Conservation (phyloP, 305 asterid genomes). For the Fraxinus angustifolia region DNA sequence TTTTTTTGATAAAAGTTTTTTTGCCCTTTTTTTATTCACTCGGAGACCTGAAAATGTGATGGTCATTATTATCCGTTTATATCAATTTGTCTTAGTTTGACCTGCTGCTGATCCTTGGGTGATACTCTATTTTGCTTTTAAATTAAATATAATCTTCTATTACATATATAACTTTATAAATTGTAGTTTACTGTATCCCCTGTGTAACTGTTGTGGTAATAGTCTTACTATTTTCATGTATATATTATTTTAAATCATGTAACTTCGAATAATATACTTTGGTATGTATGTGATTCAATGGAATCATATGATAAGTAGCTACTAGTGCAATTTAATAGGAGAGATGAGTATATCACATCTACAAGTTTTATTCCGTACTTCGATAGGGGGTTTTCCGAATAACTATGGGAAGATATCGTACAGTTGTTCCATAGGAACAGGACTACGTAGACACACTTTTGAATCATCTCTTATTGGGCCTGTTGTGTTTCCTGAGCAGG, state of each 20-base stretch:
- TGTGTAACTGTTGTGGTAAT: not conserved
- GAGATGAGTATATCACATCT: not conserved
- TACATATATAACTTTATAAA: too few relatives aligned
- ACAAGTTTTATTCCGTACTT: not conserved
- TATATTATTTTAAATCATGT: not conserved
- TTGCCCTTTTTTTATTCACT: not conserved
- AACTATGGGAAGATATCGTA: not conserved
- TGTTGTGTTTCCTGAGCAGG: slow-evolving; percentile 38
- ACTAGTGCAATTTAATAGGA: not conserved
- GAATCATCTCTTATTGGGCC: not conserved
- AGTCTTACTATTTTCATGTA: not conserved
- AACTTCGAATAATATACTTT: not conserved
- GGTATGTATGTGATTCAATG: not conserved
- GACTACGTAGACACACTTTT: slow-evolving; percentile 7
- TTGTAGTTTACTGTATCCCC: too few relatives aligned
- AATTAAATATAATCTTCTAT: too few relatives aligned
- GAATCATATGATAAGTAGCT: not conserved
- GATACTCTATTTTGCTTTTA: too few relatives aligned
- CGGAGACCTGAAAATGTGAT: not conserved
- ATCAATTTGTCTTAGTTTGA: not conserved
- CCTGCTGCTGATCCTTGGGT: not conserved
- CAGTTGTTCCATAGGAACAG: not conserved
- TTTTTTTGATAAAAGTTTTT: not conserved
- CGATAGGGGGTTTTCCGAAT: not conserved
- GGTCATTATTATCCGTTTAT: not conserved